phyloP scores from a whole-genome alignment of 164 flowering plant species.

The Cinnamomum micranthum region DNA sequence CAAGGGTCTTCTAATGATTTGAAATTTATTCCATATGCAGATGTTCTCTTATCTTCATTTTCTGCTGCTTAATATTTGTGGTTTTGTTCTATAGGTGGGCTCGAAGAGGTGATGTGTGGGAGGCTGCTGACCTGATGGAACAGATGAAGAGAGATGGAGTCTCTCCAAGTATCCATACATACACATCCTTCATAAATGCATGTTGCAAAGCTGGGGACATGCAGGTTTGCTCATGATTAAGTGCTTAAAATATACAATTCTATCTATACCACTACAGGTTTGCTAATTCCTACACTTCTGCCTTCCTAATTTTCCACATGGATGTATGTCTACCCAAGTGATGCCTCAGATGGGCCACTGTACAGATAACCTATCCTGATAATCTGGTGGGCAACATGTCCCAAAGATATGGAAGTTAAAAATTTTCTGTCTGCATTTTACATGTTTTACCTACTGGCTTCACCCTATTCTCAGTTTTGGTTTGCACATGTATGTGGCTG shows the following conservation, averaged over 20 bases:
- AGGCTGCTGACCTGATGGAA: constrained; percentile 93
- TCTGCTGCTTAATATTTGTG: neutral
- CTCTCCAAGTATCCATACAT: constrained; percentile 86
- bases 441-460: no score
- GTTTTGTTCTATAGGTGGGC: constrained; percentile 70
- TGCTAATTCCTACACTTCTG: neutral
- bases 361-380: no score
- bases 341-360: neutral
- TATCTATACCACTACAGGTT: neutral
- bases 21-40: no score
- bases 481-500: no score
- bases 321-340: neutral
- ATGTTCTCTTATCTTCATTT: no score
- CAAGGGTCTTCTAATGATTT: no score
- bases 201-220: constrained; percentile 98
- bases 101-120: constrained; percentile 99
- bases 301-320: neutral
- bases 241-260: neutral
- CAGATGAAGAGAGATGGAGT: constrained; percentile 91
- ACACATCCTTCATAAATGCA: constrained; percentile 89
- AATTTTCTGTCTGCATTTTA: no score
- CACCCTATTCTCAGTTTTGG: no score
- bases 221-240: constrained; percentile 44
- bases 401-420: no score
- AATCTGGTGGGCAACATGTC: no score